Conservation (phyloP, 208 protist genomes). For the Acanthamoeba pearcei region DNA sequence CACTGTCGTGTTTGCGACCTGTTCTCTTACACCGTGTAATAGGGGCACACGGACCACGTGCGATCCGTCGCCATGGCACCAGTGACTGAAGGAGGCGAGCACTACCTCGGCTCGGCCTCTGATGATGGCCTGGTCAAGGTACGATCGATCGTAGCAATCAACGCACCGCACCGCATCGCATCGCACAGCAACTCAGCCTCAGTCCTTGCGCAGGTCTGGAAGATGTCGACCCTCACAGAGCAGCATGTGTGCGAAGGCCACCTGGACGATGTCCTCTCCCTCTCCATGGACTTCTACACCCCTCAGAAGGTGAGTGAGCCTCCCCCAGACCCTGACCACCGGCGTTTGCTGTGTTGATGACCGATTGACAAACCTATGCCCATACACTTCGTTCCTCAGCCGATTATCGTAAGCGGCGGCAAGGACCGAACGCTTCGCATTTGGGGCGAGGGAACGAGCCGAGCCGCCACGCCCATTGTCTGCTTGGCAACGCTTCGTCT, state of each 20-base stretch:
- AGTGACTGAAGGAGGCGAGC: neutral
- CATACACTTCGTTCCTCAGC: neutral
- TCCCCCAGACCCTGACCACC: neutral
- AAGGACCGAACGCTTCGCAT: constrained; percentile 25
- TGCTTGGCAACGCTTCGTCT: neutral
- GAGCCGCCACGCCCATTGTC: neutral
- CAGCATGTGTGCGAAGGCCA: constrained; percentile 16
- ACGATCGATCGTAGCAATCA: neutral
- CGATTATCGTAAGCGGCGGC: neutral
- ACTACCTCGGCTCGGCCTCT: constrained; percentile 10
- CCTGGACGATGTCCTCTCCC: neutral
- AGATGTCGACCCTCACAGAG: constrained; percentile 3
- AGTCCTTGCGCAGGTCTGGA: neutral
- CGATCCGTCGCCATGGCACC: constrained; percentile 8
- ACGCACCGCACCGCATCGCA: neutral
- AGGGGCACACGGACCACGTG: constrained; percentile 49
- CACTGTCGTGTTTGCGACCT: too few relatives aligned
- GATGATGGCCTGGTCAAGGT: constrained; percentile 8
- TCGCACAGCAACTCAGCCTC: neutral
- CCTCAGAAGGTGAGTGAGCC: neutral
- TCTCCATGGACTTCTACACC: constrained; percentile 2
- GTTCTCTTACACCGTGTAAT: neutral
- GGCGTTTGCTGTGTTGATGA: neutral
- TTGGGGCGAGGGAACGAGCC: constrained; percentile 12
- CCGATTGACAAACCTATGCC: neutral